phyloP scores from a whole-genome alignment of 164 flowering plant genomes.

The Stephania japonica region DNA sequence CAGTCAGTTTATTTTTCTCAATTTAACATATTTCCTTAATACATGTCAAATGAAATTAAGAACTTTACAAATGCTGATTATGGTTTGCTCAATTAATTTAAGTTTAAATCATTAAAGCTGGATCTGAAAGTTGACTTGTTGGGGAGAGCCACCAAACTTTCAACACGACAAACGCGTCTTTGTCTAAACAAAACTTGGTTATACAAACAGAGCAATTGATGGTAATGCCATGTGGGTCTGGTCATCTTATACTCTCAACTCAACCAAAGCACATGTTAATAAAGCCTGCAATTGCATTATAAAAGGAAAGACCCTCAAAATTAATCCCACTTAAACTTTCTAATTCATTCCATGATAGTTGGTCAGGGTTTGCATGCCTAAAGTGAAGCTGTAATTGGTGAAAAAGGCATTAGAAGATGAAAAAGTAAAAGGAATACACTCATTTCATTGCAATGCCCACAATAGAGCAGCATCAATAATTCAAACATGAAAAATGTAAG shows the following conservation, averaged over 20 bases:
- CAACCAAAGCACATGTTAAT: no score
- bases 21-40: no score
- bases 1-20: no score
- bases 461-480: conserved; percentile 56
- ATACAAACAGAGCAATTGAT: no score
- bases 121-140: not conserved
- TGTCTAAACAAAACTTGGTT: no score
- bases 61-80: not conserved
- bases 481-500: conserved; percentile 14
- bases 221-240: no score
- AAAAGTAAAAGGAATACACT: conserved; percentile 12
- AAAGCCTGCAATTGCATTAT: no score
- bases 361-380: not conserved
- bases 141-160: not conserved
- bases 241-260: no score
- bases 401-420: not conserved
- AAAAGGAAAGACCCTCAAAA: no score
- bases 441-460: conserved; percentile 20
- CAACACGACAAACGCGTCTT: not conserved
- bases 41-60: not conserved
- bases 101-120: not conserved
- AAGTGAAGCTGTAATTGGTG: not conserved
- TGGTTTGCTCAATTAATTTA: not conserved
- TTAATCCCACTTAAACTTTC: not conserved
- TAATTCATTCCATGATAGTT: not conserved